Base-by-base conservation (phyloP, 495 filamentous ascomycete genomes). In the Massariosphaeria phaeospora region DNA sequence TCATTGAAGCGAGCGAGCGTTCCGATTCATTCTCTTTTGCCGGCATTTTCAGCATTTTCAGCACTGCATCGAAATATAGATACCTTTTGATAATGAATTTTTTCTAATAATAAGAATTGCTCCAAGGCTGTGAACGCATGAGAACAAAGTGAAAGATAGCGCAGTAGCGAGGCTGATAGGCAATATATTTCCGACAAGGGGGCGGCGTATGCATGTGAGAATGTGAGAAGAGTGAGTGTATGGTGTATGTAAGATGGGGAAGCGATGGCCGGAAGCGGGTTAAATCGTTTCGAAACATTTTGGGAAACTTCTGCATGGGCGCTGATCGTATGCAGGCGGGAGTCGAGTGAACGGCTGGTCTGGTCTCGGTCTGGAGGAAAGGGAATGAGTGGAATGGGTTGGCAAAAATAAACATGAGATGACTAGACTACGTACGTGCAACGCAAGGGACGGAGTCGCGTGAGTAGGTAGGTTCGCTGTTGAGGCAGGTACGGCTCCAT, bases 211-310 rank as follows among this genome's bases (percentile, higher is more conserved):
- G 24, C 15, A 34, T n/a, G n/a, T 39, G n/a, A 34, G 31, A 27
- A 21, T 18, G 1, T 10, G 25, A 21, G 17, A 24, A 38, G 17
- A 31, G 33, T 45, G 21, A n/a, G n/a, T n/a, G n/a, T n/a, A n/a
- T n/a, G n/a, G n/a, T n/a, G n/a, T n/a, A n/a, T n/a, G n/a, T 10
- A 3, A 7, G 30, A 8, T 2, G 11, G 31, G 33, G 33, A 57
- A 34, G 42, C 52, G 52, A 62, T 2, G 48, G 34, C 59, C 53
- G 13, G 38, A 62, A 34, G 23, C 3, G 52, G 47, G 20, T 27
- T 52, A 52, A 44, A 57, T 15, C 33, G 59, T 62, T 62, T 62
- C 59, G 52, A 62, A 62, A 53, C 52, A 20, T n/a, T 24, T 10
- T 40, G 13, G 33, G 23, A 34, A 21, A 21, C n/a, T 17, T n/a